These are phyloP conservation scores for Malassezia obtusa DNA, from an alignment of 1,284 basidiomycete species.

Conservation along the genomic window DNA sequence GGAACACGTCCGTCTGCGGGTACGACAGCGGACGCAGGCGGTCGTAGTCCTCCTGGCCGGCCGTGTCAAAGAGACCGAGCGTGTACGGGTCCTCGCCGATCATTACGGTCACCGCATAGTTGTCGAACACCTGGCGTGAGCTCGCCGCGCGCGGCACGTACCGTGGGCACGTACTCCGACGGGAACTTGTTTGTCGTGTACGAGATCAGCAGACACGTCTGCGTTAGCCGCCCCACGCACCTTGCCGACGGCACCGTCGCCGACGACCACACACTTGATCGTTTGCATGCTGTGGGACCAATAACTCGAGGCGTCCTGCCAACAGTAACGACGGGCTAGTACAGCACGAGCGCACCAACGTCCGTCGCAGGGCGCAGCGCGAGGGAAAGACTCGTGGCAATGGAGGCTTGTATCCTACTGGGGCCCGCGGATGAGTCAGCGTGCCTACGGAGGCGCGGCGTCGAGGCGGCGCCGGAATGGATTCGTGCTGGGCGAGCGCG, in stretches of 20 bases:
- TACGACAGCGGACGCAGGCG: slow-evolving; percentile 96
- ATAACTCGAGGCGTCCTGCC: too few species aligned
- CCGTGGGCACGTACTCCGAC: slow-evolving; percentile 83
- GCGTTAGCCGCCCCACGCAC: slow-evolving; percentile 52
- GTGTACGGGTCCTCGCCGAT: slow-evolving; percentile 99
- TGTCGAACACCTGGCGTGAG: slow-evolving; percentile 68
- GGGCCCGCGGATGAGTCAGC: slow-evolving; percentile 4
- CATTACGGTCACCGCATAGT: slow-evolving; percentile 99
- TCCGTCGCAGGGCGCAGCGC: slow-evolving; percentile 2
- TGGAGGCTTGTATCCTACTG: slow-evolving; percentile 4
- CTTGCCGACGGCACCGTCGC: slow-evolving; percentile 99
- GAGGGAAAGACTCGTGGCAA: slow-evolving; percentile 1
- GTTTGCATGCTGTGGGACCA: slow-evolving; percentile 40
- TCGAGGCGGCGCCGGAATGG: neutral
- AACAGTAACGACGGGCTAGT: too few species aligned
- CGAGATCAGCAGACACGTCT: slow-evolving; percentile 98
- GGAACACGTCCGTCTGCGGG: slow-evolving; percentile 98
- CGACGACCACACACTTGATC: slow-evolving; percentile 81
- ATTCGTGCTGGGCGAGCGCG: neutral
- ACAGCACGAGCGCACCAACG: neutral
- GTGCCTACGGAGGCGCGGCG: neutral
- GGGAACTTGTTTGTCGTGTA: slow-evolving; percentile 83
- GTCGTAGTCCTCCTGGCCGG: slow-evolving; percentile 99
- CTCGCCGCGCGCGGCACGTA: slow-evolving; percentile 48
- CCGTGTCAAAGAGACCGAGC: slow-evolving; percentile 94